Percentiles rank a stretch among this genome's conserved stretches.
Evolutionary conservation across 208 protist genomes (phyloP).

Genomic region (Trichomonas vaginalis): DNA sequence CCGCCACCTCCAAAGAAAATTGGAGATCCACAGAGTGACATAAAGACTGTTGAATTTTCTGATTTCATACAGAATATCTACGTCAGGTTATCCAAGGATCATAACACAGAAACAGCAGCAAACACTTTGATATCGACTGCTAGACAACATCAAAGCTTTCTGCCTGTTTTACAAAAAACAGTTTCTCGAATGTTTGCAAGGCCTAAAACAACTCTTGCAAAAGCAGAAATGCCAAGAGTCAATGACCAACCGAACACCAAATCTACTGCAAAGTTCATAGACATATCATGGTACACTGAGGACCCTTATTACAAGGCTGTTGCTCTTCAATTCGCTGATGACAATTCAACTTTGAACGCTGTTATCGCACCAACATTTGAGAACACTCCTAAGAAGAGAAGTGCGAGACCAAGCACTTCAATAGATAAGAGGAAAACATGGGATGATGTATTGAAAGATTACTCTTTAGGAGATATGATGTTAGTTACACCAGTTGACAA

Average conservation of each 20-base stretch:
- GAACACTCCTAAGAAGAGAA: background rate
- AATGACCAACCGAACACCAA: background rate
- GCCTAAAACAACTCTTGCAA: background rate
- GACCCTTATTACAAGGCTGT: background rate
- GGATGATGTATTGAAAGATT: background rate
- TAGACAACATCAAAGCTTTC: background rate
- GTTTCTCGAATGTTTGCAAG: background rate
- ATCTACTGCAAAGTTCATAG: background rate
- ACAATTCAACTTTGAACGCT: background rate
- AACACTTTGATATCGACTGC: background rate
- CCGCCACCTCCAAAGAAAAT: background rate
- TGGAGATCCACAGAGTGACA: background rate
- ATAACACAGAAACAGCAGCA: background rate
- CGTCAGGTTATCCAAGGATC: background rate
- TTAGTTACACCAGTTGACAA: background rate
- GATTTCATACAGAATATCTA: background rate
- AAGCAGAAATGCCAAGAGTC: background rate
- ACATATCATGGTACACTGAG: background rate
- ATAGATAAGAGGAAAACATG: background rate
- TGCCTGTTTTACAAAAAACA: background rate
- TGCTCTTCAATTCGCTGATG: background rate
- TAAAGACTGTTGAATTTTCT: background rate
- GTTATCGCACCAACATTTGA: background rate
- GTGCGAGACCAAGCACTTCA: background rate
- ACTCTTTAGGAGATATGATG: background rate